Percentiles rank a stretch among this genome's conserved stretches.
Conservation (phyloP, 306 rosid genomes). For the Rosa chinensis region DNA sequence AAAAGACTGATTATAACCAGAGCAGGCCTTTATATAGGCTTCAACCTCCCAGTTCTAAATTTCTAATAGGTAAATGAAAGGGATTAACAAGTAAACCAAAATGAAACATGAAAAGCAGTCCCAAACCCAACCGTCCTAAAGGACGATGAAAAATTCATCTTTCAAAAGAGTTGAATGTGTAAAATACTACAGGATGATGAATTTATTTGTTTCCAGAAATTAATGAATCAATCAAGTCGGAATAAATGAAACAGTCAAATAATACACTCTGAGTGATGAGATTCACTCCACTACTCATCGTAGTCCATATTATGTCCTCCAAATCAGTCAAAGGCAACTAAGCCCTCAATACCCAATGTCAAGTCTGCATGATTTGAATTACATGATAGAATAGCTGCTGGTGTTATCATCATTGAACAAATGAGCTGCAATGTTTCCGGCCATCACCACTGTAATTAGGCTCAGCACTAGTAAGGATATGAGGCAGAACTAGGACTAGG, state of each 20-base stretch:
- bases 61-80: too few species aligned
- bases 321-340: background rate
- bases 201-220: background rate
- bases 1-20: too few species aligned
- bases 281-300: background rate
- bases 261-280: background rate
- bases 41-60: too few species aligned
- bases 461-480: slow-evolving; percentile 25
- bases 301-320: background rate
- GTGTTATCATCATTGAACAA: slow-evolving; percentile 81
- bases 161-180: too few species aligned
- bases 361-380: slow-evolving; percentile 8
- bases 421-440: slow-evolving; percentile 51
- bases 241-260: background rate
- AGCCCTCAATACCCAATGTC: too few species aligned
- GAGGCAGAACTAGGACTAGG: slow-evolving; percentile 35
- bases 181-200: background rate
- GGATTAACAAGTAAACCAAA: too few species aligned
- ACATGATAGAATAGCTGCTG: slow-evolving; percentile 71
- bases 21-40: too few species aligned
- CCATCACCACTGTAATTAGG: slow-evolving; percentile 33
- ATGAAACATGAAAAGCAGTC: too few species aligned
- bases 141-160: too few species aligned
- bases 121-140: too few species aligned
- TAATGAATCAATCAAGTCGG: too few species aligned